Evolutionary conservation across 2,329 filamentous ascomycete species (phyloP).

Genomic region (Ophiostoma angusticollis): DNA sequence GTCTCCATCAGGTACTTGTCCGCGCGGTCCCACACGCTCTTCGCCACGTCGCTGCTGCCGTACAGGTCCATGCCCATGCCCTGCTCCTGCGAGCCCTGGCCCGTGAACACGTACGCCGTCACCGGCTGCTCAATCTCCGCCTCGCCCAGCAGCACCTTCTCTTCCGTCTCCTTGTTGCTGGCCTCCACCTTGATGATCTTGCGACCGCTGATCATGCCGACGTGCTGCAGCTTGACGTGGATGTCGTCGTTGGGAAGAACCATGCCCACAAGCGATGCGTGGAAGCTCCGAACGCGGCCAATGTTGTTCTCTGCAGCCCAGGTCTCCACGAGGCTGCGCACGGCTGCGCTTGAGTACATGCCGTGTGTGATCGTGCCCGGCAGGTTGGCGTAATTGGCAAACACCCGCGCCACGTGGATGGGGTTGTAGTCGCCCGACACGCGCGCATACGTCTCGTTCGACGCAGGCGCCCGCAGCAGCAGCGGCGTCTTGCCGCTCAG

Average conservation of each 20-base stretch:
- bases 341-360: slow-evolving; percentile 97
- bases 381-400: slow-evolving; percentile 88
- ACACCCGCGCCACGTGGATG: slow-evolving; percentile 94
- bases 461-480: slow-evolving; percentile 78
- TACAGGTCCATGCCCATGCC: slow-evolving; percentile 99
- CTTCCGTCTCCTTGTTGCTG: slow-evolving; percentile 87
- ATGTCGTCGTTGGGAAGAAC: slow-evolving; percentile 93
- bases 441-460: slow-evolving; percentile 94
- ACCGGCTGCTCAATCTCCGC: slow-evolving; percentile 97
- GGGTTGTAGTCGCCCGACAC: slow-evolving; percentile 98
- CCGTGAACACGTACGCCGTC: slow-evolving; percentile 94
- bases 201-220: slow-evolving; percentile 93
- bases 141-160: slow-evolving; percentile 89
- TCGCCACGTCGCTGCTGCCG: slow-evolving; percentile 80
- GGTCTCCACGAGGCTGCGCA: slow-evolving; percentile 90
- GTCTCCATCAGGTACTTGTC: slow-evolving; percentile 98
- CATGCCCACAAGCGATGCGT: slow-evolving; percentile 95
- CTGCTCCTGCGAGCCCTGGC: slow-evolving; percentile 95
- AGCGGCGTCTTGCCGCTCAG: slow-evolving; percentile 85
- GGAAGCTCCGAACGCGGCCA: slow-evolving; percentile 92
- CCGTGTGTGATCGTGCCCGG: slow-evolving; percentile 97
- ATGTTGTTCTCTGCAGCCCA: slow-evolving; percentile 99
- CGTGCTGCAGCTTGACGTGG: slow-evolving; percentile 87
- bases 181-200: slow-evolving; percentile 99
- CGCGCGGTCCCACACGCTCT: slow-evolving; percentile 94